phyloP scores from a whole-genome alignment of 2,329 filamentous ascomycete genomes.

The Talaromyces piceae region DNA sequence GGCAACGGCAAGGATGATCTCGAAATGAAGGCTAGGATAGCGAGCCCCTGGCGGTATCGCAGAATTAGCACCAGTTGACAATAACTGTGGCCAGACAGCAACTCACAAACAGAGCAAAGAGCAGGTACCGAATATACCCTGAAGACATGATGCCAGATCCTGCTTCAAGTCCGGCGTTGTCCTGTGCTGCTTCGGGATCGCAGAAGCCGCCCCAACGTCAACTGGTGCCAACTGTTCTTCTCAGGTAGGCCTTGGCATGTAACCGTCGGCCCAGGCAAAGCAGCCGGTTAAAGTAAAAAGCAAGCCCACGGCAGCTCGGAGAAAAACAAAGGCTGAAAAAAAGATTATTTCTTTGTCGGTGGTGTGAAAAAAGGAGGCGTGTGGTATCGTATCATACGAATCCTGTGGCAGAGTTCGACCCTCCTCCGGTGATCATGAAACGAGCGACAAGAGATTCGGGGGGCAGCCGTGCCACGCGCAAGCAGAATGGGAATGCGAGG shows the following conservation, averaged over 20 bases:
- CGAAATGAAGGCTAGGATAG: conserved; percentile 77
- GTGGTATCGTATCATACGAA: background rate
- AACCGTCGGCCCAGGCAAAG: background rate
- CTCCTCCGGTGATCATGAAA: background rate
- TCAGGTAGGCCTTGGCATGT: background rate
- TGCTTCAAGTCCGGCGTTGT: background rate
- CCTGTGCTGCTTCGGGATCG: background rate
- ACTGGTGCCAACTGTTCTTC: background rate
- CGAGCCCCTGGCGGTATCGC: conserved; percentile 45
- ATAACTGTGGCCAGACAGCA: background rate
- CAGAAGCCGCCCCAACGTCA: background rate
- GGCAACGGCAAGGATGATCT: conserved; percentile 45
- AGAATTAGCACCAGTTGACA: conserved; percentile 9
- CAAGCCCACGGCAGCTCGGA: background rate
- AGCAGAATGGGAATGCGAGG: background rate
- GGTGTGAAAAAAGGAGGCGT: background rate
- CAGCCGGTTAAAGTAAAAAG: background rate
- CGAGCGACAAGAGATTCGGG: background rate
- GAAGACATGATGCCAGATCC: conserved; percentile 24
- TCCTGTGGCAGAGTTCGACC: background rate
- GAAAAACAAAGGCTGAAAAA: no score
- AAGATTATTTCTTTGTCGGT: background rate
- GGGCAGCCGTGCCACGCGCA: background rate
- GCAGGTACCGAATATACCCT: conserved; percentile 55
- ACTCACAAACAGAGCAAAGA: conserved; percentile 78